Conservation (phyloP, 2,329 filamentous ascomycete genomes). For the Rutstroemia sp. region DNA sequence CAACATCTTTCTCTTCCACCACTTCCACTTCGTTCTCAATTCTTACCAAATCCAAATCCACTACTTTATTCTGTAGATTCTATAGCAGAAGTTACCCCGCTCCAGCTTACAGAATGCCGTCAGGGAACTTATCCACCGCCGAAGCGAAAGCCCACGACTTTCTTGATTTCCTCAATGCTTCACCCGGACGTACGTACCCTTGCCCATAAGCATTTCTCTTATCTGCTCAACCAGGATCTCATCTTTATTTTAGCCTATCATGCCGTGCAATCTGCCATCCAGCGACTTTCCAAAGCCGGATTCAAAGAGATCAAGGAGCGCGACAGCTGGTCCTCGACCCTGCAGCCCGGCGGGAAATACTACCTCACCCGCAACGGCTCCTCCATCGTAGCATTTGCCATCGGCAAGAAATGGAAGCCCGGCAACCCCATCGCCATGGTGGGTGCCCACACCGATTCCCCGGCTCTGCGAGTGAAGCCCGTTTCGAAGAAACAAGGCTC, state of each 20-base stretch:
- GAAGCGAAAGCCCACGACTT: constrained; percentile 54
- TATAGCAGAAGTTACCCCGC: constrained; percentile 2
- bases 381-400: constrained; percentile 85
- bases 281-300: constrained; percentile 71
- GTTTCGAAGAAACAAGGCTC: constrained; percentile 81
- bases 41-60: neutral
- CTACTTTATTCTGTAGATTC: neutral
- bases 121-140: constrained; percentile 21
- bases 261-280: constrained; percentile 72
- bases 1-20: neutral
- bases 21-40: neutral
- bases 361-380: constrained; percentile 91
- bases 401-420: constrained; percentile 83
- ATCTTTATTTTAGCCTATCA: constrained; percentile 52
- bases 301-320: constrained; percentile 87
- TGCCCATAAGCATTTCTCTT: constrained; percentile 13
- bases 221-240: neutral
- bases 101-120: constrained; percentile 18
- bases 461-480: constrained; percentile 86
- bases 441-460: constrained; percentile 93
- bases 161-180: constrained; percentile 87
- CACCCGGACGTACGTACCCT: constrained; percentile 69
- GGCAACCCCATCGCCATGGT: constrained; percentile 90
- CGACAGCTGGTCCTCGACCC: constrained; percentile 74
- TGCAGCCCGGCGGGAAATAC: constrained; percentile 87